These are phyloP conservation scores for Coprinellus aureogranulatus DNA, from an alignment of 768 basidiomycete genomes.

Conservation along the genomic window DNA sequence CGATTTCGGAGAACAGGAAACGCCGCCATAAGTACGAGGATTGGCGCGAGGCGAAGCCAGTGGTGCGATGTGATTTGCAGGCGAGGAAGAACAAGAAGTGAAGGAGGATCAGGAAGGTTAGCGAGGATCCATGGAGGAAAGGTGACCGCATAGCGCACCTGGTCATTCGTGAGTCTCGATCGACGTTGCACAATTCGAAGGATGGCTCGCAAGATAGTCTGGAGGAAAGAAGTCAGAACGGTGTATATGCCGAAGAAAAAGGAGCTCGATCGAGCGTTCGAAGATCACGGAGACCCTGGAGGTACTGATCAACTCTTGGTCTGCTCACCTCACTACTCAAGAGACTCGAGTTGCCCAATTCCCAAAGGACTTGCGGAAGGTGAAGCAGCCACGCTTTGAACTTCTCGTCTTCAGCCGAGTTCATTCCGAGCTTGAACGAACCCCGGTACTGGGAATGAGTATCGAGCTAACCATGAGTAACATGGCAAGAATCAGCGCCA, in stretches of 20 bases:
- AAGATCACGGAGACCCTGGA: background rate
- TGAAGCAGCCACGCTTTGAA: conserved; percentile 69
- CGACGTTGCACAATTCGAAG: conserved; percentile 59
- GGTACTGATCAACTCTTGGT: background rate
- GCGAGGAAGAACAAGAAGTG: background rate
- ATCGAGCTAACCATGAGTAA: conserved; percentile 49
- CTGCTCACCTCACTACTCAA: conserved; percentile 57
- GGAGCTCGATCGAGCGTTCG: background rate
- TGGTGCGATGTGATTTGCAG: too few species aligned
- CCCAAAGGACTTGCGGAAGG: conserved; percentile 84
- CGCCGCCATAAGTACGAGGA: too few species aligned
- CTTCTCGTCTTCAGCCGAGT: conserved; percentile 25
- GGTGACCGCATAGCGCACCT: conserved; percentile 35
- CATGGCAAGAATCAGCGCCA: conserved; percentile 6
- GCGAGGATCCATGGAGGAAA: background rate
- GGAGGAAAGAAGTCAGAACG: background rate
- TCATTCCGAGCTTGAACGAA: conserved; percentile 36
- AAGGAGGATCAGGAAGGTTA: background rate
- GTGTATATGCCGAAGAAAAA: conserved; percentile 5
- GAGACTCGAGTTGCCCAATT: conserved; percentile 60
- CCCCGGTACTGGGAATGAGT: conserved; percentile 54
- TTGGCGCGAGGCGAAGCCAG: background rate
- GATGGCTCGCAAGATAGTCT: conserved; percentile 62
- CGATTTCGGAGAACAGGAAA: background rate
- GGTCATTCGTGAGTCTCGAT: conserved; percentile 38